phyloP scores from a whole-genome alignment of 441 rosid species.

The Breynia disticha region DNA sequence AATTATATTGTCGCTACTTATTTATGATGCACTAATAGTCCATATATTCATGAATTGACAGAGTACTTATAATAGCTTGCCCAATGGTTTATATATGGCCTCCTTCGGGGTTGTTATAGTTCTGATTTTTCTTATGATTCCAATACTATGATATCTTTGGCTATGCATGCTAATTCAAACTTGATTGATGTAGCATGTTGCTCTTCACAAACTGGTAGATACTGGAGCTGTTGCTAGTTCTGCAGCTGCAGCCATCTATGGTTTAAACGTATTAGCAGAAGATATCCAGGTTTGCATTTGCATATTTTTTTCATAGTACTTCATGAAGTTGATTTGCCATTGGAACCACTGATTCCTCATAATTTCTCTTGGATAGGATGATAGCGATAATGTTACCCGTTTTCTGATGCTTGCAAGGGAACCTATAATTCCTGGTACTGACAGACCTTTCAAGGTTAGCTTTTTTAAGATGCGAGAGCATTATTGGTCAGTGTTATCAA shows the following conservation, averaged over 20 bases:
- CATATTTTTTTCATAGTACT: background rate
- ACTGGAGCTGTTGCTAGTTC: conserved; percentile 89
- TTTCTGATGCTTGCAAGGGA: conserved; percentile 88
- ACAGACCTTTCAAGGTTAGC: conserved; percentile 56
- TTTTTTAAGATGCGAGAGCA: background rate
- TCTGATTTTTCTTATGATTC: background rate
- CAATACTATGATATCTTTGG: background rate
- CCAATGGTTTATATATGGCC: background rate
- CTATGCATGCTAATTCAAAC: conserved; percentile 12
- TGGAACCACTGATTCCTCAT: conserved; percentile 11
- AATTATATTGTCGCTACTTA: too few relatives aligned
- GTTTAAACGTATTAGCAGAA: conserved; percentile 71
- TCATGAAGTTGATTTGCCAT: conserved; percentile 8
- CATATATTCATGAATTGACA: background rate
- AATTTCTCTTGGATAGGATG: conserved; percentile 44
- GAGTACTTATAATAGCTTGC: background rate
- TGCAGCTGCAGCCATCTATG: conserved; percentile 68
- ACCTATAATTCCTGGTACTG: conserved; percentile 70
- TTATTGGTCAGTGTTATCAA: too few relatives aligned
- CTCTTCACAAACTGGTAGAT: conserved; percentile 52
- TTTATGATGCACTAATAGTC: too few relatives aligned
- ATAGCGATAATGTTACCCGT: conserved; percentile 64
- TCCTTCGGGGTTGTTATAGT: background rate
- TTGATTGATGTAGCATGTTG: conserved; percentile 62
- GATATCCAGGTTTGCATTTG: conserved; percentile 70